These are phyloP conservation scores for Trematosphaeria pertusa DNA, from an alignment of 2,329 filamentous ascomycete genomes.

Conservation along the genomic window DNA sequence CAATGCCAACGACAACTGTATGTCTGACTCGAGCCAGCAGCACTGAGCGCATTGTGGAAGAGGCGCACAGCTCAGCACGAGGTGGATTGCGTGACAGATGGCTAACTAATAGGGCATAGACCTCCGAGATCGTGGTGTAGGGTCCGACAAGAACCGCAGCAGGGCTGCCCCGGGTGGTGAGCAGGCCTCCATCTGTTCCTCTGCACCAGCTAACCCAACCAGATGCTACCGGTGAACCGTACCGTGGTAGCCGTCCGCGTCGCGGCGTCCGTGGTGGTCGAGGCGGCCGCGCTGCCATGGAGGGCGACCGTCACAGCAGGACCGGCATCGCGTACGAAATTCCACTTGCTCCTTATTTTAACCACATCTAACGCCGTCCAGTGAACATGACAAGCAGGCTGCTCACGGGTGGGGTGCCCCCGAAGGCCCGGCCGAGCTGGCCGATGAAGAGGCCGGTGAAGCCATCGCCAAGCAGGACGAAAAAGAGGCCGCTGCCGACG, in stretches of 20 bases:
- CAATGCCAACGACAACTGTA: constrained; percentile 87
- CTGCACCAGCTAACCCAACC: background rate
- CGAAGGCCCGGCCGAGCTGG: constrained; percentile 82
- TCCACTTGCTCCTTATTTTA: background rate
- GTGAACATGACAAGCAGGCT: constrained; percentile 85
- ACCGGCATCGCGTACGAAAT: constrained; percentile 63
- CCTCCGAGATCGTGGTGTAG: constrained; percentile 87
- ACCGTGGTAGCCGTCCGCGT: constrained; percentile 49
- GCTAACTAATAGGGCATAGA: constrained; percentile 60
- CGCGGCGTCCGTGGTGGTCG: constrained; percentile 56
- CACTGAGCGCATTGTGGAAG: too few species aligned
- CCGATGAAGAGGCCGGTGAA: constrained; percentile 91
- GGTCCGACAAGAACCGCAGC: constrained; percentile 80
- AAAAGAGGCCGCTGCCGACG: constrained; percentile 63
- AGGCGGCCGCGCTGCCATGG: constrained; percentile 50
- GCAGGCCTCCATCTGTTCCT: constrained; percentile 12
- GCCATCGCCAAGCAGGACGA: constrained; percentile 85
- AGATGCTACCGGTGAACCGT: constrained; percentile 24
- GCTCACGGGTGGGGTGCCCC: constrained; percentile 87
- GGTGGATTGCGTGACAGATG: too few species aligned
- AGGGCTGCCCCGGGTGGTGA: constrained; percentile 56
- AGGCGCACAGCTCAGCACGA: too few species aligned
- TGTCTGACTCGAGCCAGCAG: constrained; percentile 51
- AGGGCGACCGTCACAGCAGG: constrained; percentile 70
- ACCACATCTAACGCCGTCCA: constrained; percentile 44